Base-by-base conservation (phyloP, 768 basidiomycete genomes). In the Podaxis carcinomalis region DNA sequence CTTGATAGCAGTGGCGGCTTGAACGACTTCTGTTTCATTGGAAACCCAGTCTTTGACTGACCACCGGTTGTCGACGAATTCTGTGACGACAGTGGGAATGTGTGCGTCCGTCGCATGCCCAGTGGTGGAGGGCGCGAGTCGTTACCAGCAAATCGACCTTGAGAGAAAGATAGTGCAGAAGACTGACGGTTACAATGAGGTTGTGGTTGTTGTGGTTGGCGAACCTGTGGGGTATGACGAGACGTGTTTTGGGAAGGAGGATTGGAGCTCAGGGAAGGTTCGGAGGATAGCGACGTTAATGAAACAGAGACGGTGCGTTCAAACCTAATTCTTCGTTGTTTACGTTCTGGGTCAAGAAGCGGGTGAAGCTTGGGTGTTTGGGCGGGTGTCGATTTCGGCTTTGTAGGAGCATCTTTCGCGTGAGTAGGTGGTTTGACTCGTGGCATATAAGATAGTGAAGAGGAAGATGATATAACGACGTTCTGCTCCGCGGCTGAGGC, bases 71-170 rank as follows among this genome's bases (percentile, higher is more conserved):
- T 57, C 35, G 57, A 40, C 36, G 67, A 57, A 11, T 64, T 59
- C 11, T 65, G 62, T 1, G 63, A 28, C 6, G 57, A 25, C 5
- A 61, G 51, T 10, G 72, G 64, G 6, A 64, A 61, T 1, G 72
- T 71, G 54, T 68, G 67, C 0, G 69, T 69, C 14, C 77, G 71
- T n/a, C 76, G 74, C 77, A 78, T 78, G 42, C 77, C 77, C 13
- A 78, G 68, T 21, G 62, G 61, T 4, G 75, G 77, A 0, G 73
- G 75, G 10, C 71, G 70, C 5, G 66, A 62, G 5, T 68, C 14
- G 6, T 28, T 32, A 28, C 50, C 27, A 21, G 7, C 16, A 6
- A 16, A 28, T 13, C 9, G 46, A 36, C 46, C 23, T 44, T 59
- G 57, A 2, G 57, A 52, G 11, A 59, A 27, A 65, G 40, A 57